These are phyloP conservation scores for Patellifolia procumbens DNA, from an alignment of 179 eudicot species.

Conservation along the genomic window DNA sequence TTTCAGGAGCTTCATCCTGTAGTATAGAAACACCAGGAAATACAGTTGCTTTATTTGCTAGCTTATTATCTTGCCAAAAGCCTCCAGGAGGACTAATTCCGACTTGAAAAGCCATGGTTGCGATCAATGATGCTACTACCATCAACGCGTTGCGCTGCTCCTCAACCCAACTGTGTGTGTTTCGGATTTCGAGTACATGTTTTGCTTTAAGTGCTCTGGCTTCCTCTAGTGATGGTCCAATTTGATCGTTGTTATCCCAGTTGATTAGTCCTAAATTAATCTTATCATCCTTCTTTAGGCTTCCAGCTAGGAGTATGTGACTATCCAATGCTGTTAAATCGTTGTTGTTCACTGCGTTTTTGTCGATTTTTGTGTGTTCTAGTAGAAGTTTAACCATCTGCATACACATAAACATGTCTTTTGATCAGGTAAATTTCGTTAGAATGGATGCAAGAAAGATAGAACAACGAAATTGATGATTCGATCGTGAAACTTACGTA, in stretches of 20 bases:
- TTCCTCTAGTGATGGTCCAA: conserved; percentile 17
- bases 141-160: conserved; percentile 20
- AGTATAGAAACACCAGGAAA: no score
- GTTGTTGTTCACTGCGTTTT: conserved; percentile 25
- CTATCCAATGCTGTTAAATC: conserved; percentile 30
- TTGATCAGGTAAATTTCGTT: no score
- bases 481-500: no score
- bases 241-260: background rate
- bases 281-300: background rate
- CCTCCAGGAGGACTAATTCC: conserved; percentile 31
- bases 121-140: conserved; percentile 33
- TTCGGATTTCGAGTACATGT: background rate
- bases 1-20: no score
- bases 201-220: conserved; percentile 24
- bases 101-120: conserved; percentile 29
- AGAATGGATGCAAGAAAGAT: no score
- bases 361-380: conserved; percentile 17
- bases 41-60: background rate
- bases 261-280: background rate
- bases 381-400: conserved; percentile 21
- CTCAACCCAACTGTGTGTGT: conserved; percentile 4
- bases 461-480: no score
- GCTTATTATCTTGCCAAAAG: conserved; percentile 19
- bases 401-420: background rate
- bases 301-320: background rate